A percentile compares a stretch with the other conserved stretches of the same genome.
Conservation (phyloP, 108 stramenopile species). For the Aurantiochytrium sp. region DNA sequence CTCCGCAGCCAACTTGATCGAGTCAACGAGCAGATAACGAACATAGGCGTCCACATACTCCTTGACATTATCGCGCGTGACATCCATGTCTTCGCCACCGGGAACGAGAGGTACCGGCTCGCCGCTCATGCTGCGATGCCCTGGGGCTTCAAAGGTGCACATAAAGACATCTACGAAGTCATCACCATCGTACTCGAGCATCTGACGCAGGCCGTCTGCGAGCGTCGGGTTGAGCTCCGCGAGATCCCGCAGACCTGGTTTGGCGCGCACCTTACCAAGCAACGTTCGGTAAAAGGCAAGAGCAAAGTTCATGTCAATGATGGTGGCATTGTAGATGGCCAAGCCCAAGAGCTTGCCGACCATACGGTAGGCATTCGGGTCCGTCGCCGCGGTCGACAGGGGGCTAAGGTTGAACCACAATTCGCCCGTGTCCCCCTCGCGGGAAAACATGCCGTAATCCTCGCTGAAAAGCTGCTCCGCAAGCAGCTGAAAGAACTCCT, state of each 20-base stretch:
- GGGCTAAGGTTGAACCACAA: constrained; percentile 43
- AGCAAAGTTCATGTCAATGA: constrained; percentile 39
- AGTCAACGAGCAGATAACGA: constrained; percentile 52
- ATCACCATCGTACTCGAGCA: constrained; percentile 35
- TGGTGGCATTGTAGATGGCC: constrained; percentile 45
- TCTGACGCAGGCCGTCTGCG: constrained; percentile 23
- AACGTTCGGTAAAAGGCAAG: constrained; percentile 35
- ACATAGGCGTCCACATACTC: constrained; percentile 41
- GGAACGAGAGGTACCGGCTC: constrained; percentile 27
- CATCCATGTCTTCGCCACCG: constrained; percentile 15
- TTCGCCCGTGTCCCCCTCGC: constrained; percentile 21
- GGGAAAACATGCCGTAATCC: constrained; percentile 35
- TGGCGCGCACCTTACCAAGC: constrained; percentile 7
- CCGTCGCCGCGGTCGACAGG: background rate
- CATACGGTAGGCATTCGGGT: constrained; percentile 27
- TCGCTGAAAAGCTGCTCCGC: constrained; percentile 12
- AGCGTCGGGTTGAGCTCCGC: constrained; percentile 25
- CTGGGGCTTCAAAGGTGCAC: background rate
- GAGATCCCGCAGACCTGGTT: constrained; percentile 8
- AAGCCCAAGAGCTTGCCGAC: constrained; percentile 41
- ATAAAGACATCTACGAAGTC: constrained; percentile 22
- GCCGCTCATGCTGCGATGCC: background rate
- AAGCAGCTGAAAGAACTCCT: constrained; percentile 63
- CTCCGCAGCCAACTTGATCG: constrained; percentile 61
- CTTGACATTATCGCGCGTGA: constrained; percentile 22